Evolutionary conservation across 805 yeast species (phyloP).

Genomic region (Yarrowia keelungensis): DNA sequence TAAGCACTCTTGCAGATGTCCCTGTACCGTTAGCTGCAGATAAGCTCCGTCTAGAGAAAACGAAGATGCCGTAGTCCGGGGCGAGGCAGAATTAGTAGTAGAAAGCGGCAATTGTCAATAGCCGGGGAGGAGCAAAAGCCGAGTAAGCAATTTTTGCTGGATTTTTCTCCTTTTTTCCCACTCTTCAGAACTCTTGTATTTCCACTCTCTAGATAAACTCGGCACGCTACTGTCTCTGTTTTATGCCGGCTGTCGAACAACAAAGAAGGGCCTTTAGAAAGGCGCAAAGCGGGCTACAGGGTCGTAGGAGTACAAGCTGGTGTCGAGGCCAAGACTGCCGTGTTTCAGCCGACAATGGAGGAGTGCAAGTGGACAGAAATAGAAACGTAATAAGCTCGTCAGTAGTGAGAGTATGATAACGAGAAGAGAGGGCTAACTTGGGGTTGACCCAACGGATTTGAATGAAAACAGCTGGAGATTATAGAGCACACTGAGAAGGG

Average conservation of each 20-base stretch:
- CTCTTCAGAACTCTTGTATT: too few relatives aligned
- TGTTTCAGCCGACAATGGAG: neutral
- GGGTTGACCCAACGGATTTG: neutral
- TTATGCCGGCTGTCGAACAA: slow-evolving; percentile 5
- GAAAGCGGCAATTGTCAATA: too few relatives aligned
- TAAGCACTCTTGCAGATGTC: slow-evolving; percentile 8
- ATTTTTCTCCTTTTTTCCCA: too few relatives aligned
- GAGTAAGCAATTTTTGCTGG: too few relatives aligned
- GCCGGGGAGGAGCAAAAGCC: too few relatives aligned
- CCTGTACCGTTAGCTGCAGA: slow-evolving; percentile 26
- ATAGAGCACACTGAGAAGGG: neutral
- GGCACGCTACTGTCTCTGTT: neutral
- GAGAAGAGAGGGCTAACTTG: neutral
- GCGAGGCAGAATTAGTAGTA: too few relatives aligned
- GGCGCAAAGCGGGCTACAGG: too few relatives aligned
- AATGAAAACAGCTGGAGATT: too few relatives aligned
- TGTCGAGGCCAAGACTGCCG: neutral
- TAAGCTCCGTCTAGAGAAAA: neutral
- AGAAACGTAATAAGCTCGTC: neutral
- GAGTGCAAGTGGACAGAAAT: too few relatives aligned
- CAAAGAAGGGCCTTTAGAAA: neutral
- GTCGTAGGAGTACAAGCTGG: too few relatives aligned
- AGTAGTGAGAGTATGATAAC: neutral
- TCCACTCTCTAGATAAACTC: neutral
- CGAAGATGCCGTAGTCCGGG: too few relatives aligned